phyloP scores from a whole-genome alignment of 2,329 filamentous ascomycete species.

The Trichoderma afroharzianum region DNA sequence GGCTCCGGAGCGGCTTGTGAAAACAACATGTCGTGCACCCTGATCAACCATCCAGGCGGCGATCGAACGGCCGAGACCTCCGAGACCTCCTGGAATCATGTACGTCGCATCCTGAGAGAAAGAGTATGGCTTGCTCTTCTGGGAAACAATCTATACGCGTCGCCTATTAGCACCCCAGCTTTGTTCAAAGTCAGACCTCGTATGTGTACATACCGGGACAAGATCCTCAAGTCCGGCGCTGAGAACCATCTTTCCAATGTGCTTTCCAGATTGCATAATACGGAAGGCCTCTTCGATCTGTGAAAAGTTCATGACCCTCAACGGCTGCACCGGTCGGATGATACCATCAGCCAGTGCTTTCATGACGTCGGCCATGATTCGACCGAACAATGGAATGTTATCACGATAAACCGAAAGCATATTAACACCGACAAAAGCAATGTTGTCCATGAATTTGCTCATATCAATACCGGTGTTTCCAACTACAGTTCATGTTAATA shows the following conservation, averaged over 20 bases:
- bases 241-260: background rate
- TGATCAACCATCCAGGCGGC: background rate
- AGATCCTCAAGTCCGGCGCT: background rate
- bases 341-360: background rate
- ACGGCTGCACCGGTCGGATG: background rate
- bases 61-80: background rate
- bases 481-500: background rate
- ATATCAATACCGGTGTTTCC: background rate
- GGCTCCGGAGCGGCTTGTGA: background rate
- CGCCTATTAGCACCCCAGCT: background rate
- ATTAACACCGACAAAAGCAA: background rate
- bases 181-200: background rate
- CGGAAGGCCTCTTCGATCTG: background rate
- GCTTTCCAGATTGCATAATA: background rate
- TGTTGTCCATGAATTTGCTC: background rate
- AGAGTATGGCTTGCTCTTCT: background rate
- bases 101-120: background rate
- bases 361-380: background rate
- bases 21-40: background rate
- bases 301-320: too few relatives aligned
- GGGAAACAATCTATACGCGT: background rate
- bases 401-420: background rate
- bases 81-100: background rate
- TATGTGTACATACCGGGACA: background rate
- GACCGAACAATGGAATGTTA: background rate